Conservation (phyloP, 2,329 filamentous ascomycete genomes). For the Elsinoe australis region DNA sequence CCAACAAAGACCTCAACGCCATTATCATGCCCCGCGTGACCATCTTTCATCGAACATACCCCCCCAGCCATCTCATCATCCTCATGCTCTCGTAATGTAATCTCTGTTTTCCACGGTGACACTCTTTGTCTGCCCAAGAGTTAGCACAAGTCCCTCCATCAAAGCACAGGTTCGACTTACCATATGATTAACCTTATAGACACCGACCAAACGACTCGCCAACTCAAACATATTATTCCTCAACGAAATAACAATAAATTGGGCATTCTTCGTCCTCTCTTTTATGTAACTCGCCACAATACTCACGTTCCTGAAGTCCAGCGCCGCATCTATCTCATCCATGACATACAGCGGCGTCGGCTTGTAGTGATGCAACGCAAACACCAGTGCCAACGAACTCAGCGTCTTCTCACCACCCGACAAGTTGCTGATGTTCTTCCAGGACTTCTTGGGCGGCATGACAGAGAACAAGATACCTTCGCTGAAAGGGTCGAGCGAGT, state of each 20-base stretch:
- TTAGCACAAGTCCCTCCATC: conserved; percentile 20
- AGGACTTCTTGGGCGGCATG: conserved; percentile 99
- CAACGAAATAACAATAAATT: conserved; percentile 96
- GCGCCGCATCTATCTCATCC: conserved; percentile 97
- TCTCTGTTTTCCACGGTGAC: conserved; percentile 47
- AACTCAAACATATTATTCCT: conserved; percentile 99
- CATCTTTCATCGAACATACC: no score
- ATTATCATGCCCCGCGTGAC: no score
- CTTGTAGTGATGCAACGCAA: conserved; percentile 95
- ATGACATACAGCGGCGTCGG: conserved; percentile 97
- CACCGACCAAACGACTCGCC: conserved; percentile 86
- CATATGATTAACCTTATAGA: conserved; percentile 99
- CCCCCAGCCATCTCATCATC: no score
- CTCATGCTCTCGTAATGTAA: conserved; percentile 31
- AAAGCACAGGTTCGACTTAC: conserved; percentile 32
- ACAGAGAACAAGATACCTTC: conserved; percentile 96
- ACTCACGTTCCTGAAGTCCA: conserved; percentile 96
- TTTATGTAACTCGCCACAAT: conserved; percentile 99
- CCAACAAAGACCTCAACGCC: no score
- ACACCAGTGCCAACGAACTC: conserved; percentile 88
- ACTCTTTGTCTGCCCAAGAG: conserved; percentile 41
- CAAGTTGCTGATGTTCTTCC: conserved; percentile 98
- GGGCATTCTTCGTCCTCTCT: conserved; percentile 96
- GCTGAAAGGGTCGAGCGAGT: conserved; percentile 90
- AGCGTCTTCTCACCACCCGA: conserved; percentile 96